Base-by-base conservation (phyloP, 768 basidiomycete species). In the Pulveroboletus sp. region DNA sequence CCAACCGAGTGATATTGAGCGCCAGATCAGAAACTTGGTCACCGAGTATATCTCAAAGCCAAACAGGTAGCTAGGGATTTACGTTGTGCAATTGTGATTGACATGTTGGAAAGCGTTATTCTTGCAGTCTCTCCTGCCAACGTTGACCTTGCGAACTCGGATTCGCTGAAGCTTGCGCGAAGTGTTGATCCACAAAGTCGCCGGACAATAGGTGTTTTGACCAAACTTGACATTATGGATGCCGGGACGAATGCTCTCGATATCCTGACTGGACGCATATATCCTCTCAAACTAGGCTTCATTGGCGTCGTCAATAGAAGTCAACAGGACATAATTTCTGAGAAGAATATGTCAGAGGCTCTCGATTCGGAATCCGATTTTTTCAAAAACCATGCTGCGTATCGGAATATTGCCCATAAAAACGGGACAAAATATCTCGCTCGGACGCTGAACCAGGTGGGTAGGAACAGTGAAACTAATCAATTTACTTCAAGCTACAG, bases 171-270 rank as follows among this genome's bases (percentile, higher is more conserved):
- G 68, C 85, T 99, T 30, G 96, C 95, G 11, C 88, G 96, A 38
- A 82, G 85, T 11, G 93, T 98, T 40, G 96, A 99, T 62, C 90
- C 95, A 0, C 92, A 96, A 69, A 94, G 95, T 11, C 83, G 96
- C 26, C 83, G 96, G 26, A 99, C 96, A 12, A 92, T 98, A 48
- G 96, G 96, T 43, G 89, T 99, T 17, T 76, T 99, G 43, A 95
- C 95, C 13, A 99, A 99, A 70, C 81, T 98, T 29, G 96, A 99
- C 71, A 79, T 99, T 39, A 99, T 99, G 96, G 96, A 98, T 61
- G 94, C 94, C 6, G 96, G 96, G 24, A 99, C 96, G 30, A 97
- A 99, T 67, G 96, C 96, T 19, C 73, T 94, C 30, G 95, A 99
- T 68, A 85, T 98, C 57, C 79, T 98, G 31, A 97, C 92, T 0